Evolutionary conservation across 345 rosid genomes (phyloP).

Genomic region (Eucalyptus cloeziana): DNA sequence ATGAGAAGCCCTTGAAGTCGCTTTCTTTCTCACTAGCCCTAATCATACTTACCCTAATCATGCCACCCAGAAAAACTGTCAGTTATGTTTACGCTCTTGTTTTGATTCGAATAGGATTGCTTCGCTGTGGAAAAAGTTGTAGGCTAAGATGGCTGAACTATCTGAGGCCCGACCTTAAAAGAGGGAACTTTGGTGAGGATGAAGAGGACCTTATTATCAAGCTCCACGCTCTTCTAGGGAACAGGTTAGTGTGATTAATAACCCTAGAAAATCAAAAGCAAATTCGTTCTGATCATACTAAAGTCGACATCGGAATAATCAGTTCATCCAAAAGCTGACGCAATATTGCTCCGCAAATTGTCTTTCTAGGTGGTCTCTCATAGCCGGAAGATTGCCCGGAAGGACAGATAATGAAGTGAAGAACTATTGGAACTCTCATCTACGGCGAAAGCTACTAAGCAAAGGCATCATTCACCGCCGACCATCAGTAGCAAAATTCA

Average conservation of each 20-base stretch:
- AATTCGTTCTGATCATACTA: not conserved
- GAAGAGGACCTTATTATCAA: constrained; percentile 21
- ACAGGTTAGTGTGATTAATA: not conserved
- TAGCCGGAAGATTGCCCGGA: constrained; percentile 24
- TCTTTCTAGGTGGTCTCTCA: constrained; percentile 12
- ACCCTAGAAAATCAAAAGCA: not conserved
- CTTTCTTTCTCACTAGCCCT: not conserved
- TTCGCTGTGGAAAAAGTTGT: constrained; percentile 22
- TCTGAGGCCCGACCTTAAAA: constrained; percentile 19
- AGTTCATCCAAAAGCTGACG: not conserved
- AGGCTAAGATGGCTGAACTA: constrained; percentile 22
- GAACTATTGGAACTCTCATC: constrained; percentile 21
- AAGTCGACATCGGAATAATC: not conserved
- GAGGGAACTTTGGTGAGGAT: constrained; percentile 18
- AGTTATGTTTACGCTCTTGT: not conserved
- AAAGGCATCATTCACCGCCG: not conserved
- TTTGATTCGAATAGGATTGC: not conserved
- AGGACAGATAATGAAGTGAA: constrained; percentile 22
- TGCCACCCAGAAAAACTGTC: not conserved
- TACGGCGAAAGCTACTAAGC: constrained; percentile 4
- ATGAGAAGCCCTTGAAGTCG: not conserved
- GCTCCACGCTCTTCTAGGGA: constrained; percentile 22
- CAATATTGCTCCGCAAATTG: not conserved
- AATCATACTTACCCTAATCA: not conserved
- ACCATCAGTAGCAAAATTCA: not conserved